Percentiles rank a stretch among this genome's conserved stretches.
Evolutionary conservation across 2,329 filamentous ascomycete species (phyloP).

Genomic region (Sphaerostilbella broomeana): DNA sequence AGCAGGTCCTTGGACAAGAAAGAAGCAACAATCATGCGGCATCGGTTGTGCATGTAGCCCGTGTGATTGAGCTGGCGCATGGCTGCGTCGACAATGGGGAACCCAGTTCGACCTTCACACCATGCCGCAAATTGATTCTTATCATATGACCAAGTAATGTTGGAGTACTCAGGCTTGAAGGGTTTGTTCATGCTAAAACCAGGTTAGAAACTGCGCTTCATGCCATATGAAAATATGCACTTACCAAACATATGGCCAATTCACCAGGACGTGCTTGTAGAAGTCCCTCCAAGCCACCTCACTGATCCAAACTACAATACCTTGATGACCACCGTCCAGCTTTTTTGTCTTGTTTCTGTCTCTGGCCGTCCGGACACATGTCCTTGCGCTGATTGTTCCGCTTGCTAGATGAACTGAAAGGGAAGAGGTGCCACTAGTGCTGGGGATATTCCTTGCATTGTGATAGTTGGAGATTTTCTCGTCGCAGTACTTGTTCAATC

Average conservation of each 20-base stretch:
- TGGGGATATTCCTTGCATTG: constrained; percentile 59
- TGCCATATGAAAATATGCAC: too few relatives aligned
- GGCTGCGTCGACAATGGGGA: constrained; percentile 77
- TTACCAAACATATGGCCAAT: constrained; percentile 78
- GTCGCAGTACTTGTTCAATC: constrained; percentile 61
- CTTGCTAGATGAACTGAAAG: constrained; percentile 67
- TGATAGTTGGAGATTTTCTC: constrained; percentile 57
- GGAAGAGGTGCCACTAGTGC: constrained; percentile 55
- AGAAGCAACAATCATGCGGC: constrained; percentile 75
- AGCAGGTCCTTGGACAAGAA: constrained; percentile 76
- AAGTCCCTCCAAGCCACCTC: constrained; percentile 86
- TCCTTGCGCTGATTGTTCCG: constrained; percentile 61
- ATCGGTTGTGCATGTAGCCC: constrained; percentile 80
- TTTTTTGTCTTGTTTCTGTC: constrained; percentile 56
- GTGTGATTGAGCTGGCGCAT: constrained; percentile 68
- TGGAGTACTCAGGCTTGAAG: constrained; percentile 74
- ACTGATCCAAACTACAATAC: constrained; percentile 68
- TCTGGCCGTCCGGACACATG: constrained; percentile 57
- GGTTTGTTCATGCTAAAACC: constrained; percentile 48
- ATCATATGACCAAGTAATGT: constrained; percentile 77
- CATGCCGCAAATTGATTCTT: constrained; percentile 63
- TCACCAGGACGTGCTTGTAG: constrained; percentile 75
- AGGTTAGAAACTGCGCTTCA: constrained; percentile 4
- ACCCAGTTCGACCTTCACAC: constrained; percentile 68
- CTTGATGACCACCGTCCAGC: constrained; percentile 59